These are phyloP conservation scores for Quercus lobata DNA, from an alignment of 331 rosid species.

Conservation along the genomic window DNA sequence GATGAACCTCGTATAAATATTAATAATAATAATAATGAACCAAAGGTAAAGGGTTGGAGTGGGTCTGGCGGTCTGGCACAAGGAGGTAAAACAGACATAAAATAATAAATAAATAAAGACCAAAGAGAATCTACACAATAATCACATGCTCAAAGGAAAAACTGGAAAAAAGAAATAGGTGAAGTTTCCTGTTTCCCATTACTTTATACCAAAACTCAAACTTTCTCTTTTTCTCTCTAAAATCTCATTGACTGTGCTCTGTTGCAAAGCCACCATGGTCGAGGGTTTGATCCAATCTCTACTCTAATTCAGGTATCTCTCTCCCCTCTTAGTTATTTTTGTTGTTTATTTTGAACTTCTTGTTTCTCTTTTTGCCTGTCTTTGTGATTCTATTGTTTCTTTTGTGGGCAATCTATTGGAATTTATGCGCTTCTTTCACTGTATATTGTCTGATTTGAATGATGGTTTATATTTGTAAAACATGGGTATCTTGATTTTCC, in stretches of 20 bases:
- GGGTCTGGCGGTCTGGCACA: neutral
- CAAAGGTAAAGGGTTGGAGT: neutral
- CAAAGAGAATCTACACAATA: neutral
- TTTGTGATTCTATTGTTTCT: neutral
- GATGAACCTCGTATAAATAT: too few relatives aligned
- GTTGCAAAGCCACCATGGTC: constrained; percentile 19
- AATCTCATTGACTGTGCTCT: constrained; percentile 31
- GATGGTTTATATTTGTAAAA: neutral
- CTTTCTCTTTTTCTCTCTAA: neutral
- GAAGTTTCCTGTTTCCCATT: neutral
- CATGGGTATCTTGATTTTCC: neutral
- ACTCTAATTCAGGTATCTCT: constrained; percentile 33
- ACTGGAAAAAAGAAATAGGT: neutral
- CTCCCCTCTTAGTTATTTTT: neutral
- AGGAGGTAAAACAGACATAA: neutral
- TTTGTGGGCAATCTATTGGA: neutral
- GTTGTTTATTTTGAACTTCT: neutral
- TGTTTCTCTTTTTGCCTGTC: neutral
- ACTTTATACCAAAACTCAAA: constrained; percentile 6
- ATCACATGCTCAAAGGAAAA: constrained; percentile 4
- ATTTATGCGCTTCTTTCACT: neutral
- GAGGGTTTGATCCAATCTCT: constrained; percentile 41
- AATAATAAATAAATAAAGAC: neutral
- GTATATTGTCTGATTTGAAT: neutral
- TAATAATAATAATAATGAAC: neutral